Evolutionary conservation across 2,329 filamentous ascomycete genomes (phyloP).

Genomic region (Sporothrix luriei): DNA sequence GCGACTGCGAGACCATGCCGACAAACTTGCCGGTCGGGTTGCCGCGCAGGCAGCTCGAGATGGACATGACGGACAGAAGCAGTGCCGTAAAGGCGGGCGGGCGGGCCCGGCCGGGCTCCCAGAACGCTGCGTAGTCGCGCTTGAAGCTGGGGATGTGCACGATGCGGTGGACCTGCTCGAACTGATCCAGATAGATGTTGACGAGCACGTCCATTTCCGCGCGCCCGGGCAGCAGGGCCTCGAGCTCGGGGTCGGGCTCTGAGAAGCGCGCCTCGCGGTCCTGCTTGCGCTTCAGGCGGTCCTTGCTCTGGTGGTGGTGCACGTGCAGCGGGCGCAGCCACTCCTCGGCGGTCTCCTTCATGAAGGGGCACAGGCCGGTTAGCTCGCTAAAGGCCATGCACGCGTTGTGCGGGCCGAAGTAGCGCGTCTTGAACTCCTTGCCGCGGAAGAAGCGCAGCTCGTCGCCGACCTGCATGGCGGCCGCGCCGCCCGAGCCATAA

Average conservation of each 20-base stretch:
- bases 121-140: slow-evolving; percentile 59
- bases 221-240: slow-evolving; percentile 49
- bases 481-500: slow-evolving; percentile 46
- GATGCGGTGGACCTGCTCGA: slow-evolving; percentile 50
- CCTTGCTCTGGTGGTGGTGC: slow-evolving; percentile 57
- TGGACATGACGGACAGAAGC: slow-evolving; percentile 61
- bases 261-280: slow-evolving; percentile 55
- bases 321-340: slow-evolving; percentile 62
- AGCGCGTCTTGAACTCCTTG: slow-evolving; percentile 62
- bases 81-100: slow-evolving; percentile 60
- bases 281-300: slow-evolving; percentile 56
- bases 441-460: slow-evolving; percentile 62
- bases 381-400: slow-evolving; percentile 63
- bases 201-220: slow-evolving; percentile 43
- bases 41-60: slow-evolving; percentile 60
- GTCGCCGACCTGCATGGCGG: slow-evolving; percentile 42
- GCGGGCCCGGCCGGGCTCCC: slow-evolving; percentile 51
- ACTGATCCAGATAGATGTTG: slow-evolving; percentile 45
- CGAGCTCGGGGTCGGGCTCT: slow-evolving; percentile 53
- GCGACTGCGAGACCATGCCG: slow-evolving; percentile 60
- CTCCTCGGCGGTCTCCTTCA: slow-evolving; percentile 64
- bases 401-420: slow-evolving; percentile 63
- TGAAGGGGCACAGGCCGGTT: slow-evolving; percentile 61
- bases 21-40: slow-evolving; percentile 58
- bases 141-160: slow-evolving; percentile 62